Evolutionary conservation across 2,329 filamentous ascomycete genomes (phyloP).

Genomic region (Aspergillus calidoustus): DNA sequence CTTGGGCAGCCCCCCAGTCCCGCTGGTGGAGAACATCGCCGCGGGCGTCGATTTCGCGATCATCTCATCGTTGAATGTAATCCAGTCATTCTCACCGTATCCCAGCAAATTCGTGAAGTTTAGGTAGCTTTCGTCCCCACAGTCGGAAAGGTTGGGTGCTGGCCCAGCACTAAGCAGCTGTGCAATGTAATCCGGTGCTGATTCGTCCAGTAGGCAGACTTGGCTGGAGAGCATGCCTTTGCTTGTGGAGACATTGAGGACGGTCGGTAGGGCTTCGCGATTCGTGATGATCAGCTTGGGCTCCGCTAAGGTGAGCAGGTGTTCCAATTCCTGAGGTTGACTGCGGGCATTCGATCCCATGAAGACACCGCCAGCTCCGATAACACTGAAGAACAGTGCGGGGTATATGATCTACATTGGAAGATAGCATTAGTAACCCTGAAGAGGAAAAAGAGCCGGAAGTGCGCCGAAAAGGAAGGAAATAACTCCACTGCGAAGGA

Average conservation of each 20-base stretch:
- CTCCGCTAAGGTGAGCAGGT: constrained; percentile 50
- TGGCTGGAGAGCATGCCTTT: constrained; percentile 37
- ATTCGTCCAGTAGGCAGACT: constrained; percentile 44
- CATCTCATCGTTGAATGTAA: constrained; percentile 48
- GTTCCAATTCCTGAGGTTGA: constrained; percentile 52
- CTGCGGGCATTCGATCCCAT: constrained; percentile 58
- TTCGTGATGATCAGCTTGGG: constrained; percentile 54
- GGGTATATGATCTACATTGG: constrained; percentile 43
- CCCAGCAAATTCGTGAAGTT: constrained; percentile 47
- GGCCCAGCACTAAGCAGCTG: constrained; percentile 35
- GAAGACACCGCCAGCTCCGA: constrained; percentile 55
- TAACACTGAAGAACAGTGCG: constrained; percentile 43
- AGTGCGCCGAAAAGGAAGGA: neutral
- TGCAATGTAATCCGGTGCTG: constrained; percentile 33
- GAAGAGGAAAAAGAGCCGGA: constrained; percentile 9
- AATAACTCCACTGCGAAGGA: neutral
- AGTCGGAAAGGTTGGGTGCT: constrained; percentile 22
- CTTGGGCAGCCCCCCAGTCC: constrained; percentile 66
- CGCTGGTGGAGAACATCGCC: constrained; percentile 59
- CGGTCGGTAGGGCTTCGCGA: constrained; percentile 41
- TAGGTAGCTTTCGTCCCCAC: constrained; percentile 23
- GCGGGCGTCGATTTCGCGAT: constrained; percentile 54
- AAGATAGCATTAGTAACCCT: constrained; percentile 21
- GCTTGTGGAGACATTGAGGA: constrained; percentile 38
- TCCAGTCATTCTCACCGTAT: constrained; percentile 55